A percentile compares a stretch with the other conserved stretches of the same genome.
Conservation (phyloP, 1,139 yeast genomes). For the Debaryomyces psychrophilus region DNA sequence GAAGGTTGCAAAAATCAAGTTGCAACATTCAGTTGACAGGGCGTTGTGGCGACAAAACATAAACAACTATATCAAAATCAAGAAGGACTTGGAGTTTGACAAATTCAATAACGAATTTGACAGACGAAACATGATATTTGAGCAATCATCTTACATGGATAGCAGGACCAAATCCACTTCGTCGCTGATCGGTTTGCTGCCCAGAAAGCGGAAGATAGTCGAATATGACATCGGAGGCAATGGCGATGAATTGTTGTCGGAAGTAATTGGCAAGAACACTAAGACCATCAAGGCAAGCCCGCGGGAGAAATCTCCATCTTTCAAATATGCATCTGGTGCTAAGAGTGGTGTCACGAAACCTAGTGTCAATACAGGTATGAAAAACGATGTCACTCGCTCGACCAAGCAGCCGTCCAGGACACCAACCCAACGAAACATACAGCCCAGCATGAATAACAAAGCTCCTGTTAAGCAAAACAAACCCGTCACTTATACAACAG, state of each 20-base stretch:
- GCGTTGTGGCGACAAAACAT: conserved; percentile 30
- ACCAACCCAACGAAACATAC: too few species aligned
- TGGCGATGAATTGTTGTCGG: conserved; percentile 25
- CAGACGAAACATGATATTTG: conserved; percentile 1
- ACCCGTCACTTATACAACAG: too few species aligned
- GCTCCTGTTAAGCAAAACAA: too few species aligned
- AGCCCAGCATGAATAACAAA: too few species aligned
- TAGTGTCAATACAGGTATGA: too few species aligned
- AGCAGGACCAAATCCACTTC: background rate
- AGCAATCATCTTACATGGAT: background rate
- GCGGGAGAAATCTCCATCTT: background rate
- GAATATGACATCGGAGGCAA: conserved; percentile 26
- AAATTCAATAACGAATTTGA: background rate
- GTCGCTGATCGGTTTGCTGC: background rate
- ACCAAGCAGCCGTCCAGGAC: too few species aligned
- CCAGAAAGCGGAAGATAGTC: conserved; percentile 10
- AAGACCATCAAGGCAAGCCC: background rate
- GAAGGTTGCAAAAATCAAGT: conserved; percentile 27
- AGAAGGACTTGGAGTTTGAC: conserved; percentile 10
- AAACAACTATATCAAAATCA: conserved; percentile 20
- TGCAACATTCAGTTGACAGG: conserved; percentile 34
- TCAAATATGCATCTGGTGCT: background rate
- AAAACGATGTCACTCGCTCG: too few species aligned
- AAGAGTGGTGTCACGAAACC: too few species aligned
- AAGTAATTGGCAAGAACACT: conserved; percentile 2